Conservation (phyloP, 2,329 filamentous ascomycete species). For the Xylaria sp. region DNA sequence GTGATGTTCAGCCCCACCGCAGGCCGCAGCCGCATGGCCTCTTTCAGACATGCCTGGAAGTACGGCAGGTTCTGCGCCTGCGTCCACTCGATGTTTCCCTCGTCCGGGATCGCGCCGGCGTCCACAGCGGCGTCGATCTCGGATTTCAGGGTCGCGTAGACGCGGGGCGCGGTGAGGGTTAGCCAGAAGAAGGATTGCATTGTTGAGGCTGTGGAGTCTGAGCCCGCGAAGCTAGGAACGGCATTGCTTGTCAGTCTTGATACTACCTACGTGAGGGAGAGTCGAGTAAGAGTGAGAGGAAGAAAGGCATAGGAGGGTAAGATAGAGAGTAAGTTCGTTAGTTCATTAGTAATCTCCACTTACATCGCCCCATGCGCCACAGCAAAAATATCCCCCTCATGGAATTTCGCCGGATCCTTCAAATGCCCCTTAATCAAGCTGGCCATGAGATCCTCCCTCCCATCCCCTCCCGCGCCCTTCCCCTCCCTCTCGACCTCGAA, state of each 20-base stretch:
- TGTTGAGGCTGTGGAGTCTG: conserved; percentile 69
- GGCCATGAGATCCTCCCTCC: conserved; percentile 62
- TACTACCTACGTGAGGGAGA: neutral
- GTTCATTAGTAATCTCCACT: conserved; percentile 41
- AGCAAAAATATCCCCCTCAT: conserved; percentile 66
- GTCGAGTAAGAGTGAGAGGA: neutral
- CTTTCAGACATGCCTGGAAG: conserved; percentile 67
- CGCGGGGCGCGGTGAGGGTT: conserved; percentile 56
- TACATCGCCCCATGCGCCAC: conserved; percentile 68
- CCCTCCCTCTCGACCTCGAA: conserved; percentile 60
- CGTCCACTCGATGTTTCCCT: conserved; percentile 60
- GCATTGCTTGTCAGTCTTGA: neutral
- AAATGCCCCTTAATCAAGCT: conserved; percentile 64
- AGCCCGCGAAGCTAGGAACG: conserved; percentile 63
- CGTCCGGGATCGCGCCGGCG: conserved; percentile 50
- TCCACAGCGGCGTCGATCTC: conserved; percentile 60
- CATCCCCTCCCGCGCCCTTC: conserved; percentile 54
- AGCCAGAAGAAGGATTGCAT: conserved; percentile 68
- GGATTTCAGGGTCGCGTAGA: conserved; percentile 54
- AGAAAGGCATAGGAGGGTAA: no score
- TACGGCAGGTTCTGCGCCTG: conserved; percentile 63
- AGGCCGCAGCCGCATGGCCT: conserved; percentile 66
- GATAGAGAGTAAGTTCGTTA: neutral
- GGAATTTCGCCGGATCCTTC: conserved; percentile 60
- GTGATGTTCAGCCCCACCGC: conserved; percentile 67